Evolutionary conservation across 179 eudicot genomes (phyloP).

Genomic region (Silene vulgaris): DNA sequence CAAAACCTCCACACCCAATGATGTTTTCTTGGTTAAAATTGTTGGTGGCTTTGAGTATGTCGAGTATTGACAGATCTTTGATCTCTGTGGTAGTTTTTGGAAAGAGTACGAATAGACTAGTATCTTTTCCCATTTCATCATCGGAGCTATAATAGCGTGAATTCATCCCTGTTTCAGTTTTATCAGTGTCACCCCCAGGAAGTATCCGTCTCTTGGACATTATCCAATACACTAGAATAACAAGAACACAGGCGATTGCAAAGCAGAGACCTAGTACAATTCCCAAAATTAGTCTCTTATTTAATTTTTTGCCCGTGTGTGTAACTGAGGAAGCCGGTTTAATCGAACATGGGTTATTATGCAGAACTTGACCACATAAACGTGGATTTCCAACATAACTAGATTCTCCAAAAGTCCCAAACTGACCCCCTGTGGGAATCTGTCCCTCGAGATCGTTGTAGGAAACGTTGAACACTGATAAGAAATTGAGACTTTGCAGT

Average conservation of each 20-base stretch:
- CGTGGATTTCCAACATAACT: slow-evolving; percentile 54
- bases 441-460: slow-evolving; percentile 66
- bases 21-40: slow-evolving; percentile 86
- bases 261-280: slow-evolving; percentile 57
- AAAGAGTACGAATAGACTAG: slow-evolving; percentile 60
- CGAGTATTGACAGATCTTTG: slow-evolving; percentile 58
- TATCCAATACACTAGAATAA: slow-evolving; percentile 46
- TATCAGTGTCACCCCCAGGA: slow-evolving; percentile 51
- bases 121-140: slow-evolving; percentile 44
- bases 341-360: slow-evolving; percentile 34
- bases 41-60: slow-evolving; percentile 76
- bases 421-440: slow-evolving; percentile 86
- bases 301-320: slow-evolving; percentile 23
- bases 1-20: slow-evolving; percentile 91
- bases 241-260: slow-evolving; percentile 42
- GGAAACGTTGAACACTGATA: slow-evolving; percentile 76
- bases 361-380: slow-evolving; percentile 49
- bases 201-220: slow-evolving; percentile 63
- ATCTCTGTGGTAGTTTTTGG: slow-evolving; percentile 45
- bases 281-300: slow-evolving; percentile 52
- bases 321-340: slow-evolving; percentile 27
- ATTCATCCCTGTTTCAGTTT: slow-evolving; percentile 35
- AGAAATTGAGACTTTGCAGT: slow-evolving; percentile 54
- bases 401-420: slow-evolving; percentile 50
- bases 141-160: slow-evolving; percentile 45